phyloP scores from a whole-genome alignment of 495 filamentous ascomycete genomes.

The Hypoxylon lienhwacheense region DNA sequence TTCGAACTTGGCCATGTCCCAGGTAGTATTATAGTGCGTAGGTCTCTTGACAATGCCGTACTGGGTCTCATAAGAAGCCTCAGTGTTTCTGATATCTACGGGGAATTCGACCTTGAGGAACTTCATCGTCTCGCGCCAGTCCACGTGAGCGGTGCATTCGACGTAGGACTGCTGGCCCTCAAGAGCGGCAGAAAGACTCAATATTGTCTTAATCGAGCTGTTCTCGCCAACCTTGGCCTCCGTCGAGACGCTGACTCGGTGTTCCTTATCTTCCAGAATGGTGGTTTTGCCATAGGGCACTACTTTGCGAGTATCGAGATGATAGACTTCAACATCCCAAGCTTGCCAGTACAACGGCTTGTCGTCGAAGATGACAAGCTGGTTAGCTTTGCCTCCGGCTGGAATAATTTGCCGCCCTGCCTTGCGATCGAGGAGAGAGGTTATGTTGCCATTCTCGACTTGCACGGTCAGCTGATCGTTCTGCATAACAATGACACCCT shows the following conservation, averaged over 20 bases:
- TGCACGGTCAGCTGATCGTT: constrained; percentile 74
- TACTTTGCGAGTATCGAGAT: constrained; percentile 82
- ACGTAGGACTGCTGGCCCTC: constrained; percentile 68
- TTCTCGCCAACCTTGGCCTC: constrained; percentile 83
- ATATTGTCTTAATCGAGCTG: constrained; percentile 83
- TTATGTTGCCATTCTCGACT: constrained; percentile 74
- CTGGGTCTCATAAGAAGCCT: constrained; percentile 94
- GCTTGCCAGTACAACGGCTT: constrained; percentile 99
- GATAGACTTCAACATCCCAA: constrained; percentile 98
- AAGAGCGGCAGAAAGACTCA: constrained; percentile 72
- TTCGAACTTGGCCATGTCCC: constrained; percentile 99
- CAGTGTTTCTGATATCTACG: constrained; percentile 85
- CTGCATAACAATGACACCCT: constrained; percentile 74
- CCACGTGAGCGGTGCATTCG: constrained; percentile 78
- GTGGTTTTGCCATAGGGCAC: constrained; percentile 64
- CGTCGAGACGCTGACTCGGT: constrained; percentile 77
- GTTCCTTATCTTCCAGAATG: constrained; percentile 70
- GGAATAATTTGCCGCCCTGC: constrained; percentile 76
- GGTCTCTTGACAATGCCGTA: constrained; percentile 86
- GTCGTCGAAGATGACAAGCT: constrained; percentile 95
- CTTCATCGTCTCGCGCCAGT: constrained; percentile 94
- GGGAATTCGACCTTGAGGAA: constrained; percentile 99
- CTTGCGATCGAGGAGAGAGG: constrained; percentile 74
- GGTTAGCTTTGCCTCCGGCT: constrained; percentile 78
- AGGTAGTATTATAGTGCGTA: constrained; percentile 94